phyloP scores from a whole-genome alignment of 495 filamentous ascomycete species.

The Bacidia gigantensis region DNA sequence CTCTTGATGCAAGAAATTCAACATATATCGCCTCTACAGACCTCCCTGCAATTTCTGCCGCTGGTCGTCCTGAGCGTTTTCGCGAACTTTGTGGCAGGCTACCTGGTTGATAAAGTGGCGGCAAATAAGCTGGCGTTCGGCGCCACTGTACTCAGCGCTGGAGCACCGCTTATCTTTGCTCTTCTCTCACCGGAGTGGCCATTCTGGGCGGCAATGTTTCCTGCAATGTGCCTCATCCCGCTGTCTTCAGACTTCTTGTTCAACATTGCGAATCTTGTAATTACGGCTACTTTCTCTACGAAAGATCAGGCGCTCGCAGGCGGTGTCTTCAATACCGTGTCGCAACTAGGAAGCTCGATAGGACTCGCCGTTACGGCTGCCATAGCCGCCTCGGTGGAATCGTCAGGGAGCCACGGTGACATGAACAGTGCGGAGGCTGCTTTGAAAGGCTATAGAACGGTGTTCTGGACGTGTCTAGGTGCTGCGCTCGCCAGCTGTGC shows the following conservation, averaged over 20 bases:
- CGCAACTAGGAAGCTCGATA: slow-evolving; percentile 41
- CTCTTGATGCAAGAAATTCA: slow-evolving; percentile 32
- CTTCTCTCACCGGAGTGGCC: slow-evolving; percentile 2
- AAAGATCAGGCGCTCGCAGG: slow-evolving; percentile 41
- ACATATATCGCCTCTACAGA: slow-evolving; percentile 25
- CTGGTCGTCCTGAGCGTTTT: slow-evolving; percentile 18
- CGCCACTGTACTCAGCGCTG: background rate
- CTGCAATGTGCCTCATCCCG: slow-evolving; percentile 17
- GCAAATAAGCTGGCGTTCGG: slow-evolving; percentile 16
- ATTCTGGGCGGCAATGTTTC: slow-evolving; percentile 21
- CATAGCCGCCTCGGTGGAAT: slow-evolving; percentile 23
- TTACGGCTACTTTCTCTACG: slow-evolving; percentile 34
- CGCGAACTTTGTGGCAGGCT: slow-evolving; percentile 15
- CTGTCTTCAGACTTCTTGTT: slow-evolving; percentile 28
- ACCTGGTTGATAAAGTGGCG: slow-evolving; percentile 15
- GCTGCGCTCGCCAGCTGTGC: slow-evolving; percentile 6
- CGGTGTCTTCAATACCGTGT: slow-evolving; percentile 45
- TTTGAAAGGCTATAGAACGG: slow-evolving; percentile 43
- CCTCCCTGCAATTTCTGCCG: slow-evolving; percentile 25
- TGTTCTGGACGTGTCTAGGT: slow-evolving; percentile 45
- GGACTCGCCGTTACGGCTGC: slow-evolving; percentile 37
- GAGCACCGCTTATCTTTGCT: background rate
- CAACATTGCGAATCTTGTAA: slow-evolving; percentile 45
- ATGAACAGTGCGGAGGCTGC: slow-evolving; percentile 22
- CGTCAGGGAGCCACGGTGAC: background rate